A percentile compares a stretch with the other conserved stretches of the same genome.
Evolutionary conservation across 2,329 filamentous ascomycete genomes (phyloP).

Genomic region (Penicillium sp.): DNA sequence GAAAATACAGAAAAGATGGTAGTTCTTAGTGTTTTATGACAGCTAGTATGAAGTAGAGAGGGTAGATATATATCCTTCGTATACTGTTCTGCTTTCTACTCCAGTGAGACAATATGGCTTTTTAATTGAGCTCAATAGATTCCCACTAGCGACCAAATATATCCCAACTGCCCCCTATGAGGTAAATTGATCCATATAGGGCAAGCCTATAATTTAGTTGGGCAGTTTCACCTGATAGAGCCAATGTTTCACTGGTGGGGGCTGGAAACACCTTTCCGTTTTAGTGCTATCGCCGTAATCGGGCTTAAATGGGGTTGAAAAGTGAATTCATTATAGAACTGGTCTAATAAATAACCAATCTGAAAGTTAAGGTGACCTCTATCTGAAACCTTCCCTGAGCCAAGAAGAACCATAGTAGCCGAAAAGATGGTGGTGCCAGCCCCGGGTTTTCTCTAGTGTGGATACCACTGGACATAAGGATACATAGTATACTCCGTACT

Average conservation of each 20-base stretch:
- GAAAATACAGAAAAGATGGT: not conserved
- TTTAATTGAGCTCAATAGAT: conserved; percentile 2
- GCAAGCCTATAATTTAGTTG: not conserved
- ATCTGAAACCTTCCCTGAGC: not conserved
- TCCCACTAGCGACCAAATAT: not conserved
- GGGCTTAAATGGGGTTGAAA: not conserved
- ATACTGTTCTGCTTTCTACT: not conserved
- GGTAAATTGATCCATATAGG: not conserved
- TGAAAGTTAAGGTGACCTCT: not conserved
- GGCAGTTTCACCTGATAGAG: conserved; percentile 1
- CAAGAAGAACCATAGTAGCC: not conserved
- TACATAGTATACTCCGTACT: too few relatives aligned
- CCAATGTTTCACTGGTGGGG: conserved; percentile 18
- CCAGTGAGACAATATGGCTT: not conserved
- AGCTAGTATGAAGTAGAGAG: not conserved
- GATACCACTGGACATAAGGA: not conserved
- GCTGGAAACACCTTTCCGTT: not conserved
- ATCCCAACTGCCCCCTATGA: not conserved
- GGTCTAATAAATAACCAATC: not conserved
- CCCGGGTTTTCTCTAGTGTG: not conserved
- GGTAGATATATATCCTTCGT: not conserved
- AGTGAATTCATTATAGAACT: not conserved
- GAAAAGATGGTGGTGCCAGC: not conserved
- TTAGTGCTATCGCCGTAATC: not conserved
- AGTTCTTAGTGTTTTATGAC: too few relatives aligned